Percentiles rank a stretch among this genome's conserved stretches.
These are phyloP conservation scores for Aspergillus ochraceus DNA, from an alignment of 2,329 filamentous ascomycete species.

Conservation along the genomic window DNA sequence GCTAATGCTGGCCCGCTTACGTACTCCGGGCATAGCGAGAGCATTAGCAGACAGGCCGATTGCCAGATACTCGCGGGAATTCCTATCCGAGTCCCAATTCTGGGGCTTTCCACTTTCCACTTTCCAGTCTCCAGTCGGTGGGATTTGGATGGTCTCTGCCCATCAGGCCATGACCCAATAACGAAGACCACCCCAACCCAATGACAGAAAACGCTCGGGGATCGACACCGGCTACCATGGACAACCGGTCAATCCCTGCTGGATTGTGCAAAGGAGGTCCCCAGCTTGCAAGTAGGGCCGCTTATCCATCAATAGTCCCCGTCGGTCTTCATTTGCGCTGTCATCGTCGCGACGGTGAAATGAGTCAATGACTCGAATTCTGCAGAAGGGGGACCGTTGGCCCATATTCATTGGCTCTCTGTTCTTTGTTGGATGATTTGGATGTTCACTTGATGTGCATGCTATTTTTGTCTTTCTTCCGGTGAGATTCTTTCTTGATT, in stretches of 20 bases:
- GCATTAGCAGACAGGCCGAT: not conserved
- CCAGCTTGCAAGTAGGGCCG: not conserved
- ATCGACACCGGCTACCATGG: constrained; percentile 18
- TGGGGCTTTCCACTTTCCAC: not conserved
- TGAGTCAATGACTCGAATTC: not conserved
- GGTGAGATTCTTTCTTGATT: not conserved
- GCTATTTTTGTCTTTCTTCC: not conserved
- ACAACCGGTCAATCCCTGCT: constrained; percentile 15
- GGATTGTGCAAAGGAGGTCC: constrained; percentile 13
- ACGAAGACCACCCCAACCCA: not conserved
- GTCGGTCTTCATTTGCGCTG: not conserved
- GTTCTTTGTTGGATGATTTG: not conserved
- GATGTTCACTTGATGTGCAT: not conserved
- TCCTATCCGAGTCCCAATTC: not conserved
- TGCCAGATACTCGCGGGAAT: too few species aligned
- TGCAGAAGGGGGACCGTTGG: not conserved
- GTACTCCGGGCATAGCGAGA: not conserved
- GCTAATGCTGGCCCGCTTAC: constrained; percentile 6
- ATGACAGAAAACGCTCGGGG: constrained; percentile 25
- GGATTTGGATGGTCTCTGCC: not conserved
- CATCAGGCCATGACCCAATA: not conserved
- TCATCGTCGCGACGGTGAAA: too few species aligned
- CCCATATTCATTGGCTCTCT: not conserved
- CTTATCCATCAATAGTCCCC: not conserved
- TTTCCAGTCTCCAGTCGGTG: not conserved